Conservation (phyloP, 768 basidiomycete genomes). For the Amanita brunnescens region DNA sequence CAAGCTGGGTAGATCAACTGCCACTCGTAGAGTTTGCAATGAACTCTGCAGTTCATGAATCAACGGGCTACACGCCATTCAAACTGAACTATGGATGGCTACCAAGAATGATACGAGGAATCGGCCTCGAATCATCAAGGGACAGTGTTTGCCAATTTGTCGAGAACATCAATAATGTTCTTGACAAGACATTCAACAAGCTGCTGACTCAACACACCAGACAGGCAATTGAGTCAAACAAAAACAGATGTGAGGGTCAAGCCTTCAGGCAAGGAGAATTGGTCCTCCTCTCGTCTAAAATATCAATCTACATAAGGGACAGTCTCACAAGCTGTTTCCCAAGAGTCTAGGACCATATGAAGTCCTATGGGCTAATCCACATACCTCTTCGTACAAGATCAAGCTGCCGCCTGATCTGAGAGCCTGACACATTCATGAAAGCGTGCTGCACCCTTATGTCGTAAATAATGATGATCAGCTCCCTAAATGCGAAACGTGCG, state of each 20-base stretch:
- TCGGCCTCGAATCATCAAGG: background rate
- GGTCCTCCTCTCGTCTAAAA: conserved; percentile 31
- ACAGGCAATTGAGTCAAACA: conserved; percentile 24
- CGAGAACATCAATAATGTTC: background rate
- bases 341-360: conserved; percentile 31
- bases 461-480: background rate
- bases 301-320: conserved; percentile 22
- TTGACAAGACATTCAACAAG: conserved; percentile 20
- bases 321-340: conserved; percentile 25
- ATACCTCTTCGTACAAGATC: background rate
- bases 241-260: conserved; percentile 11
- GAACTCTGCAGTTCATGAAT: background rate
- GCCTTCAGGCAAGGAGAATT: conserved; percentile 14
- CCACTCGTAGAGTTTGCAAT: background rate
- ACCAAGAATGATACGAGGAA: background rate
- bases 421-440: background rate
- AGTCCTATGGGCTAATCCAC: conserved; percentile 11
- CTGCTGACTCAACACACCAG: conserved; percentile 17
- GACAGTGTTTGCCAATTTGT: background rate
- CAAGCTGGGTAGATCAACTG: background rate
- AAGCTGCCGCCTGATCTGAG: background rate
- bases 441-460: background rate
- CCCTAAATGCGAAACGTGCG: background rate
- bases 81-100: background rate
- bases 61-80: background rate